Base-by-base conservation (phyloP, 768 basidiomycete genomes). In the Coprinopsis strossmayeri region DNA sequence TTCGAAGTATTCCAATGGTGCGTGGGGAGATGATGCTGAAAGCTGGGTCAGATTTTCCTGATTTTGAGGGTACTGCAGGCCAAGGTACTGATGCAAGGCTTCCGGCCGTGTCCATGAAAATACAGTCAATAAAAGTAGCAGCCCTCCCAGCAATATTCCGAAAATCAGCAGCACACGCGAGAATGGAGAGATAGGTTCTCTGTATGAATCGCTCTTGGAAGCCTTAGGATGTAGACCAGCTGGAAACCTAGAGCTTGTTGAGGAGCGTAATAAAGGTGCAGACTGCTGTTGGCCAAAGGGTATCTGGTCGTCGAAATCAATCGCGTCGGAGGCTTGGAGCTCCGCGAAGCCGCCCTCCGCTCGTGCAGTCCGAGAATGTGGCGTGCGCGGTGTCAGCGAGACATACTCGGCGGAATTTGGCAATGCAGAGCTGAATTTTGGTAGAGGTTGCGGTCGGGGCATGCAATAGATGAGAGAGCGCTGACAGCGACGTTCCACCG, bases 341-440 rank as follows among this genome's bases (percentile, higher is more conserved):
- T 73, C 73, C 7, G 70, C 69, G 58, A 73, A 71, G 7, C 69
- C 74, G 57, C 79, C 77, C 57, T 82, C 78, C 42, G 73, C 72
- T 58, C 72, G 70, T 42, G 78, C 81, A 34, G 78, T 70, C 53
- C 77, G 77, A 28, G 78, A 78, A 61, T 77, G 81, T 45, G 82
- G 81, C 24, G 82, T 83, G 48, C 82, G 69, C 2, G 82, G 82
- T 15, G 79, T 82, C 24, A 77, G 62, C 18, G 53, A 40, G 48
- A 64, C 69, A 48, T 69, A 60, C 41, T 71, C 67, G 38, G 65
- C 54, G 27, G 61, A 50, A 53, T 56, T 57, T 47, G 63, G 52
- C 26, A 63, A 55, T 27, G 65, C 63, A 32, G 70, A 67, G 23
- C 66, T 53, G 23, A 68, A 37, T 48, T 66, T 68, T n/a, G 61